Base-by-base conservation (phyloP, 2,329 filamentous ascomycete species). In the Plectosphaerella plurivora region DNA sequence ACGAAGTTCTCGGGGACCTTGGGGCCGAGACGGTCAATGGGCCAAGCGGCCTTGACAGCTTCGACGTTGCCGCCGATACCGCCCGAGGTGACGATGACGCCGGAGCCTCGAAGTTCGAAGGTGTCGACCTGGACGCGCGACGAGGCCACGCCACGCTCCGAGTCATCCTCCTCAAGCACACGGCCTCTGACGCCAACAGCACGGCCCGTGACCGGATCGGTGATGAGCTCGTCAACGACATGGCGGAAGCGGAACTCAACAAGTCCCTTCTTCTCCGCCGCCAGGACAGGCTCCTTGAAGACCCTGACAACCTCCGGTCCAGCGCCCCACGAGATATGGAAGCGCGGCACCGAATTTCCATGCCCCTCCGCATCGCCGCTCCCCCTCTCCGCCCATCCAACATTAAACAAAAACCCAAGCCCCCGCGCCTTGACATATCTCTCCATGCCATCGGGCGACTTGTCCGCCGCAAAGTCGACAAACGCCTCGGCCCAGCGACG, bases 11-110 rank as follows among this genome's bases (percentile, higher is more conserved):
- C 64, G 0, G 82, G 82, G 0, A 82, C 71, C 37, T 74, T 75
- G 41, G 79, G 77, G 0, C 82, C 82, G 2, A 86, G 68, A 1
- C 81, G 72, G 44, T 83, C 77, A 1, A 77, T 53, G 0, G 82
- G 82, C 82, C 82, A 86, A 2, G 70, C 72, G 39, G 74, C 72
- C 60, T 79, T 82, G 50, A 86, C 78, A 2, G 78, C 74, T 1
- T 84, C 82, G n/a, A 83, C 69, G 51, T 84, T 80, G 16, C 81
- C 82, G 14, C 82, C 82, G 42, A 85, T 84, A 11, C 82, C 82
- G 1, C 82, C 82, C 0, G 79, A 79, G 0, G 81, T 68, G 20
- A 85, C 70, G 10, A 85, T 60, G 4, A 85, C 75, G 1, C 79
- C 74, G 0, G 76, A 68, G 0, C 79, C 82, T 25, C 63, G 61